phyloP scores from a whole-genome alignment of 176 grass and related monocot genomes.

The Avena eriantha region DNA sequence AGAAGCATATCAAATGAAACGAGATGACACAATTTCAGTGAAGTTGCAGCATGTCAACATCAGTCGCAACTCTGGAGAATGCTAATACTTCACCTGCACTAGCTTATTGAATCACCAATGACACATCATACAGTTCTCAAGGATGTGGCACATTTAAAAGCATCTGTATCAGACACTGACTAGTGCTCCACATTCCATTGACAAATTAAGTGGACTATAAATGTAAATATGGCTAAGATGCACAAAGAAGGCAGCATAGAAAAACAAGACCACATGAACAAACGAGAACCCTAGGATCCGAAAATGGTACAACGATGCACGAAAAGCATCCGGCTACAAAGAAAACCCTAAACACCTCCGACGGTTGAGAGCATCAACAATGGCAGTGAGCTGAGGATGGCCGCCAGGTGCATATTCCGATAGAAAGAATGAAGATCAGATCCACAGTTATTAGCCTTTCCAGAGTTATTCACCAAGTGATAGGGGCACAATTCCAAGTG shows the following conservation, averaged over 20 bases:
- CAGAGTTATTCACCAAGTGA: slow-evolving; percentile 51
- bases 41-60: slow-evolving; percentile 5
- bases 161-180: slow-evolving; percentile 48
- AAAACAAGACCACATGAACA: slow-evolving; percentile 46
- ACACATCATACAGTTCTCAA: slow-evolving; percentile 44
- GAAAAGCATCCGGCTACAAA: slow-evolving; percentile 70
- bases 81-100: slow-evolving; percentile 38
- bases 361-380: slow-evolving; percentile 90
- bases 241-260: slow-evolving; percentile 23
- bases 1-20: background rate
- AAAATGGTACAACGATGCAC: slow-evolving; percentile 57
- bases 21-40: background rate
- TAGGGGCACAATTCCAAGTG: slow-evolving; percentile 32
- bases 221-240: slow-evolving; percentile 36
- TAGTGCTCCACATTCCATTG: slow-evolving; percentile 58
- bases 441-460: slow-evolving; percentile 57
- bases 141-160: slow-evolving; percentile 63
- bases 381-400: slow-evolving; percentile 69
- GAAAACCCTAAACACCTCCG: slow-evolving; percentile 81
- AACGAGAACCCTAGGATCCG: slow-evolving; percentile 48
- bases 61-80: slow-evolving; percentile 4
- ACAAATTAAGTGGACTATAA: slow-evolving; percentile 23
- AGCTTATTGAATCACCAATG: slow-evolving; percentile 48
- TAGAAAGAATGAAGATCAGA: slow-evolving; percentile 70
- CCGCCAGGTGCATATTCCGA: slow-evolving; percentile 81